Evolutionary conservation across 768 basidiomycete species (phyloP).

Genomic region (Russula griseocarnosa): DNA sequence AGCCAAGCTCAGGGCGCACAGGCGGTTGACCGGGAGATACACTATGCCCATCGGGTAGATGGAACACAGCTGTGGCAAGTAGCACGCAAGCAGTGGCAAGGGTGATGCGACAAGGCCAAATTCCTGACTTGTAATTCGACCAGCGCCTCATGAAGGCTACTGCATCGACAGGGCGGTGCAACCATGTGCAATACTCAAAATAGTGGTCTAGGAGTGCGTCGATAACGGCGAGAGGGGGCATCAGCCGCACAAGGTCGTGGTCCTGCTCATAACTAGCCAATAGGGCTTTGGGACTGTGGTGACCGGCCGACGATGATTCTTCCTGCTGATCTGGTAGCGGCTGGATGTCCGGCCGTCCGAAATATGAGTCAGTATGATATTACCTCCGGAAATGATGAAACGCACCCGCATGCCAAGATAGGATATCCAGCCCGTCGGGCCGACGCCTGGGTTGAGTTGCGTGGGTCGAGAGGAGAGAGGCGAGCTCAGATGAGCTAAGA

Average conservation of each 20-base stretch:
- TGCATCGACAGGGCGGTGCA: slow-evolving; percentile 21
- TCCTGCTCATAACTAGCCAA: slow-evolving; percentile 25
- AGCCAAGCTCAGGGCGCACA: slow-evolving; percentile 39
- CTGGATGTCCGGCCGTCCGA: slow-evolving; percentile 6
- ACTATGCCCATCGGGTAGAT: slow-evolving; percentile 26
- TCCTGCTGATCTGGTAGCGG: slow-evolving; percentile 25
- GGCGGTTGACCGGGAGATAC: slow-evolving; percentile 25
- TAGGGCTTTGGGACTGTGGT: slow-evolving; percentile 11
- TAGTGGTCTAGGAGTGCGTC: slow-evolving; percentile 26
- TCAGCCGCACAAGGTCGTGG: slow-evolving; percentile 26
- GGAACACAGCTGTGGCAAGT: slow-evolving; percentile 24
- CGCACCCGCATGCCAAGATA: slow-evolving; percentile 27
- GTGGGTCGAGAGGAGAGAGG: slow-evolving; percentile 24
- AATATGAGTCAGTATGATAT: neutral
- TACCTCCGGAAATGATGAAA: neutral
- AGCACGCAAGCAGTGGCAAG: slow-evolving; percentile 27
- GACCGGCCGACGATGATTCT: slow-evolving; percentile 12
- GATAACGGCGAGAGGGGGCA: slow-evolving; percentile 25
- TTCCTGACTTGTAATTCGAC: slow-evolving; percentile 25
- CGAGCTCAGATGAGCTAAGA: slow-evolving; percentile 17
- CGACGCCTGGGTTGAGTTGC: slow-evolving; percentile 23
- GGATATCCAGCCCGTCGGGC: slow-evolving; percentile 27
- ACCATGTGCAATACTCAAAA: slow-evolving; percentile 28
- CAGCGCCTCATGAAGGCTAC: slow-evolving; percentile 24
- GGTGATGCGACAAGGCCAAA: slow-evolving; percentile 26